phyloP scores from a whole-genome alignment of 2,329 filamentous ascomycete species.

The Penicillium sp. region DNA sequence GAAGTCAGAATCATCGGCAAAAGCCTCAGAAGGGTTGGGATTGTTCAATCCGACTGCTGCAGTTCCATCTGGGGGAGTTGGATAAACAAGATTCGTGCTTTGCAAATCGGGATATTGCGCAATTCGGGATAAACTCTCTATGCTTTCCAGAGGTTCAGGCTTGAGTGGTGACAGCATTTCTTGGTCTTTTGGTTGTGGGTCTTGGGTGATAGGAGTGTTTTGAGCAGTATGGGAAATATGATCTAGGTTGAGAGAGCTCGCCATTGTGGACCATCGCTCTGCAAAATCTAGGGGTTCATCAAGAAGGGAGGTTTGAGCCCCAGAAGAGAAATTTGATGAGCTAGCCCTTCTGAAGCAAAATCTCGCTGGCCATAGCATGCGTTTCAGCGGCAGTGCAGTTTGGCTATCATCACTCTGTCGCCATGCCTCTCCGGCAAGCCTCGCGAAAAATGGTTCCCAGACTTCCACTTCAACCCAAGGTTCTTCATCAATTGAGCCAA shows the following conservation, averaged over 20 bases:
- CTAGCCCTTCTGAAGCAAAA: conserved; percentile 42
- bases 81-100: conserved; percentile 48
- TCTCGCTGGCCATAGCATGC: conserved; percentile 46
- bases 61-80: conserved; percentile 53
- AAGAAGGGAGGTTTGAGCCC: conserved; percentile 17
- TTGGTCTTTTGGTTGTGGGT: conserved; percentile 25
- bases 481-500: conserved; percentile 32
- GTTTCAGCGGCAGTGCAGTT: conserved; percentile 36
- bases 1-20: conserved; percentile 31
- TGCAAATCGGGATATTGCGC: conserved; percentile 43
- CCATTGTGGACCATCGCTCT: conserved; percentile 39
- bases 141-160: conserved; percentile 28
- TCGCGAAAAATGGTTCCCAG: conserved; percentile 40
- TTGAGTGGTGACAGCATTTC: conserved; percentile 23
- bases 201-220: conserved; percentile 19
- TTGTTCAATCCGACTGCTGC: conserved; percentile 32
- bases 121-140: conserved; percentile 41
- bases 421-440: conserved; percentile 34
- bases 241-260: conserved; percentile 22
- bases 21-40: conserved; percentile 30
- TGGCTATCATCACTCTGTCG: conserved; percentile 28
- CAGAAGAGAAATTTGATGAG: conserved; percentile 17
- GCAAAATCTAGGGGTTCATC: conserved; percentile 45
- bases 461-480: conserved; percentile 44
- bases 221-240: conserved; percentile 19